phyloP scores from a whole-genome alignment of 2,329 filamentous ascomycete species.

The Penicillium sp. region DNA sequence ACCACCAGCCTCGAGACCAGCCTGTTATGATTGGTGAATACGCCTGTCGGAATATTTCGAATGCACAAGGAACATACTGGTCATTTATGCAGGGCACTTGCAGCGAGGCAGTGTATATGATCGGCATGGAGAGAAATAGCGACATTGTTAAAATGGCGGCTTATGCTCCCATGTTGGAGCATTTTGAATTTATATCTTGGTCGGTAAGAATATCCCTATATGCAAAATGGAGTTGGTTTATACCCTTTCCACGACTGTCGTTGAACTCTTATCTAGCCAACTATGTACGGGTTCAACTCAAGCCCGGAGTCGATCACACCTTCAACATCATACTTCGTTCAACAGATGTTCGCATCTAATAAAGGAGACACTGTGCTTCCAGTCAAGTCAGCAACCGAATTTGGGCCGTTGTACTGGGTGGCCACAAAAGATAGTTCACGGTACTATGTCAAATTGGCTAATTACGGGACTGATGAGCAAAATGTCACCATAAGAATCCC shows the following conservation, averaged over 20 bases:
- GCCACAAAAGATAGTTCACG: constrained; percentile 28
- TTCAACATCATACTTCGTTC: constrained; percentile 41
- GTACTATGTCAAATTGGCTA: constrained; percentile 37
- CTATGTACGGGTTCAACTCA: constrained; percentile 37
- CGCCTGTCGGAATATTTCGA: constrained; percentile 30
- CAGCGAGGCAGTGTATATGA: constrained; percentile 66
- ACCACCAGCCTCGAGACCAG: constrained; percentile 51
- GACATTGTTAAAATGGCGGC: constrained; percentile 41
- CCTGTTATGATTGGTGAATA: constrained; percentile 38
- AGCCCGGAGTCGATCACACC: constrained; percentile 33
- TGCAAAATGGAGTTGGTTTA: no score
- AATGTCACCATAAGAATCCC: constrained; percentile 33
- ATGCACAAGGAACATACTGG: constrained; percentile 26
- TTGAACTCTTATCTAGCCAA: constrained; percentile 28
- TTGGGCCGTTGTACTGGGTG: constrained; percentile 42
- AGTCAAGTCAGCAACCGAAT: constrained; percentile 29
- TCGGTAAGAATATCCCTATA: constrained; percentile 31
- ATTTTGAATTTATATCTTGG: constrained; percentile 40
- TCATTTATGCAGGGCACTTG: constrained; percentile 55
- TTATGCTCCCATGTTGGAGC: constrained; percentile 43
- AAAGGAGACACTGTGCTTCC: constrained; percentile 37
- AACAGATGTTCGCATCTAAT: constrained; percentile 41
- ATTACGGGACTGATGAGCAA: constrained; percentile 30
- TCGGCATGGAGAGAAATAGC: constrained; percentile 53
- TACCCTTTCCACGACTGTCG: neutral